These are phyloP conservation scores for Candida smagusa DNA, from an alignment of 1,139 yeast species.

Conservation along the genomic window DNA sequence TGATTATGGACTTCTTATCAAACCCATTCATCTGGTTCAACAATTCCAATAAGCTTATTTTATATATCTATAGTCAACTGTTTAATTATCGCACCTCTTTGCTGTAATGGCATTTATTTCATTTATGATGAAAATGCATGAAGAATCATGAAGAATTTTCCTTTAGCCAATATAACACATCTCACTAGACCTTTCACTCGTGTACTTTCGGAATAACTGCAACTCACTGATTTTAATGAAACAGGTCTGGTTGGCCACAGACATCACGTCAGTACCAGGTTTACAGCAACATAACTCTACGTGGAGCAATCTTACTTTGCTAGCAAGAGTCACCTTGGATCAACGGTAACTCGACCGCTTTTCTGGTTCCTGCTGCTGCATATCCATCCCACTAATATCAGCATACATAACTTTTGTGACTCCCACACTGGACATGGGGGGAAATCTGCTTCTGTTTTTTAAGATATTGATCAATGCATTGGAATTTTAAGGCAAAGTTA, in stretches of 20 bases:
- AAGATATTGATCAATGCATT: constrained; percentile 94
- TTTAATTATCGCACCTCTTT: constrained; percentile 97
- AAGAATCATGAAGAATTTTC: too few species aligned
- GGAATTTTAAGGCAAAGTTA: constrained; percentile 96
- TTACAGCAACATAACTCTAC: constrained; percentile 95
- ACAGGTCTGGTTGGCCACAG: constrained; percentile 97
- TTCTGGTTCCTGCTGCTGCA: constrained; percentile 97
- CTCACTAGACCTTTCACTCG: constrained; percentile 99
- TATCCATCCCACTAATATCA: constrained; percentile 96
- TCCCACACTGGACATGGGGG: constrained; percentile 91
- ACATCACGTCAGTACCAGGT: constrained; percentile 99
- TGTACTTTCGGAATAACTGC: constrained; percentile 91
- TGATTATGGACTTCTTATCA: constrained; percentile 91
- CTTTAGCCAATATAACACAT: constrained; percentile 96
- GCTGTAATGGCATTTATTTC: constrained; percentile 93
- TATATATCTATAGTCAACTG: constrained; percentile 99
- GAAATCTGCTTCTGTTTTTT: constrained; percentile 99
- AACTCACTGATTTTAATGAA: constrained; percentile 95
- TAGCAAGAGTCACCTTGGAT: constrained; percentile 98
- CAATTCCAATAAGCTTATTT: constrained; percentile 90
- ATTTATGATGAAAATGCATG: constrained; percentile 93
- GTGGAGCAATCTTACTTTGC: constrained; percentile 99
- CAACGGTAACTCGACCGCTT: constrained; percentile 93
- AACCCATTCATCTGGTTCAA: constrained; percentile 99
- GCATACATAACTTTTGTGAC: constrained; percentile 87